Evolutionary conservation across 129 eudicot genomes (phyloP), one percentile per base, ranked within the genome.

Genomic region (Saussurea involucrata): DNA sequence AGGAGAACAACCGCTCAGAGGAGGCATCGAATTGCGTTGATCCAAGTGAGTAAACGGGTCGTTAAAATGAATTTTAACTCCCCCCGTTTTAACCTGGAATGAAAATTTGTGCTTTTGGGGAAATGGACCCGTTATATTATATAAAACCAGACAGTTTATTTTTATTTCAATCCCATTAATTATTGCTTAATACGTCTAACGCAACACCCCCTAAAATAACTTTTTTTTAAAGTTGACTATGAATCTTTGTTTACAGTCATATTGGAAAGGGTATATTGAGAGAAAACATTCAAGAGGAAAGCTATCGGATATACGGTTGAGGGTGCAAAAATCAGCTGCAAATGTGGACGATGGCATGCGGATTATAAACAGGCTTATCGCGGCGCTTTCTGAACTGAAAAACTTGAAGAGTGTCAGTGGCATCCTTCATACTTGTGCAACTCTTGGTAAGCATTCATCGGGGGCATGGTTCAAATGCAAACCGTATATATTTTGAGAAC

Each of bases 401-500:
- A 88, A 77, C 73, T 86, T 85, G 89, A 91, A 84, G 80, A 95
- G 96, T 85, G 89, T 95, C 64, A 88, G 90, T 65, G 90, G 86
- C 83, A 95, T 95, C 77, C 92, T 95, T 75, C 97, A 88, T 63
- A 89, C 88, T 4, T 95, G 98, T 83, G 94, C 91, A 74, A 95
- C 96, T 69, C 76, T 95, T 20, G 93, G 97, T 95, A 72, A 76
- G 82, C 28, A 44, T 66, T 25, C 7, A 4, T n/a, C 5, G 1
- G 18, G 18, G n/a, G 32, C 5, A 63, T n/a, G 33, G 68, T 24
- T 8, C 12, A 24, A 11, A 6, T 24, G n/a, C 13, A 10, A 24
- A 63, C n/a, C 2, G 6, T 15, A 18, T 4, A 3, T 53, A 53
- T 53, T 53, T n/a, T 53, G 61, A 53, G 61, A 53, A 53, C 21